phyloP scores from a whole-genome alignment of 2,329 filamentous ascomycete genomes.

The Neoarthrinium moseri region DNA sequence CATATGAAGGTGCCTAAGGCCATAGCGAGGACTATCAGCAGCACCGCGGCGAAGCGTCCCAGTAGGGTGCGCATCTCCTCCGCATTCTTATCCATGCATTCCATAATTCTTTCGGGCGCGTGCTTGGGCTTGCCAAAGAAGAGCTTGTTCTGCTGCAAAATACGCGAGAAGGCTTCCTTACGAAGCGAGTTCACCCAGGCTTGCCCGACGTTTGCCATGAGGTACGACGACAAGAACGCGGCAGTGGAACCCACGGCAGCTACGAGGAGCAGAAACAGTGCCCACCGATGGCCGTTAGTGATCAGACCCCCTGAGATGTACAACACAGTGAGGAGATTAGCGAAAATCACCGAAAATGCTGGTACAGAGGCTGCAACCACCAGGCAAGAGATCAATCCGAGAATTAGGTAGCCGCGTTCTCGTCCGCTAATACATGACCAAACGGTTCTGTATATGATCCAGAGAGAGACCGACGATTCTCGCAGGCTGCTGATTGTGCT shows the following conservation, averaged over 20 bases:
- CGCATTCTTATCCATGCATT: constrained; percentile 75
- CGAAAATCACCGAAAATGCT: constrained; percentile 73
- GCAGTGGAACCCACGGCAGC: constrained; percentile 65
- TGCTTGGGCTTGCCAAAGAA: constrained; percentile 78
- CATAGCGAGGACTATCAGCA: constrained; percentile 68
- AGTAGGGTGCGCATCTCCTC: constrained; percentile 87
- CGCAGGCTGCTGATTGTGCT: background rate
- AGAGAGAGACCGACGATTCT: constrained; percentile 32
- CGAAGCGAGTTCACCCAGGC: constrained; percentile 75
- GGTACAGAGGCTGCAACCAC: constrained; percentile 68
- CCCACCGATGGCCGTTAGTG: constrained; percentile 60
- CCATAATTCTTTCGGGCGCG: constrained; percentile 60
- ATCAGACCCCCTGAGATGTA: constrained; percentile 52
- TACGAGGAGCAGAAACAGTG: constrained; percentile 66
- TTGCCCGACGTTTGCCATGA: constrained; percentile 71
- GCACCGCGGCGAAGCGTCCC: constrained; percentile 71
- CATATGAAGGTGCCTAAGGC: constrained; percentile 68
- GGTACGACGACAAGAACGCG: constrained; percentile 66
- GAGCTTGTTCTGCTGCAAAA: constrained; percentile 71
- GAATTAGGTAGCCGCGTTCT: constrained; percentile 53
- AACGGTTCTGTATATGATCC: constrained; percentile 64
- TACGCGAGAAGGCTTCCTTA: constrained; percentile 61
- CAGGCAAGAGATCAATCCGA: constrained; percentile 61
- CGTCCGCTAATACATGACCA: constrained; percentile 60
- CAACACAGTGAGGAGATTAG: constrained; percentile 70